These are phyloP conservation scores for Sodiomyces alkalinus DNA, from an alignment of 2,329 filamentous ascomycete species.

Conservation along the genomic window DNA sequence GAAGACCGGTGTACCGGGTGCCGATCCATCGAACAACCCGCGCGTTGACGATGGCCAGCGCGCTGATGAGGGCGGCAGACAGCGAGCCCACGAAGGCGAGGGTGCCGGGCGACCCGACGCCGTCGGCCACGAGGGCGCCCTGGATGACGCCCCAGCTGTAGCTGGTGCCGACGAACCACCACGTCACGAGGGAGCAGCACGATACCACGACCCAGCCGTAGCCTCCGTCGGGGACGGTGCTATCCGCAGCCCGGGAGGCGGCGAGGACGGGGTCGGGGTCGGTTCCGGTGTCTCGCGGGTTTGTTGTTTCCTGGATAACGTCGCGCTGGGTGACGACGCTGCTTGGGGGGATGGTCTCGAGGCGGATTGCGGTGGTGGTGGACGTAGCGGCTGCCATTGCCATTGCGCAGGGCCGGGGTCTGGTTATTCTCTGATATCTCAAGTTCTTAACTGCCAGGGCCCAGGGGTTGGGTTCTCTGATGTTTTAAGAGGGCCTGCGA, in stretches of 20 bases:
- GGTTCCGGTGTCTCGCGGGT: no score
- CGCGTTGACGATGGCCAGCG: conserved; percentile 35
- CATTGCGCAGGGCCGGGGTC: no score
- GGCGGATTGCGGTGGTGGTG: no score
- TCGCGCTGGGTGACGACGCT: no score
- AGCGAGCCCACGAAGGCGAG: conserved; percentile 45
- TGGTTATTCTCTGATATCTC: no score
- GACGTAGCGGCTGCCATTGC: no score
- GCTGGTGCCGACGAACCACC: conserved; percentile 39
- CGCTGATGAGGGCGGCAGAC: conserved; percentile 30
- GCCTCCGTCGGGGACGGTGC: conserved; percentile 34
- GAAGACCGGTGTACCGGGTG: conserved; percentile 25
- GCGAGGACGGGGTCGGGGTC: conserved; percentile 15
- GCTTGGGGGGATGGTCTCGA: no score
- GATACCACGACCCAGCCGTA: conserved; percentile 41
- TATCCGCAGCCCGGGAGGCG: conserved; percentile 28
- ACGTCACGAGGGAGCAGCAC: conserved; percentile 33
- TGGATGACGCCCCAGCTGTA: conserved; percentile 42
- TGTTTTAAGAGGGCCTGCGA: no score
- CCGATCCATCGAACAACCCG: conserved; percentile 35
- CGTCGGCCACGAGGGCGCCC: conserved; percentile 33
- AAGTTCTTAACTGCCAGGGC: no score
- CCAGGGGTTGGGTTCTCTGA: no score
- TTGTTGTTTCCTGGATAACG: no score
- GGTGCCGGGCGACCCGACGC: conserved; percentile 31